Evolutionary conservation across 257 asterid species (phyloP).

Genomic region (Solanum dulcamara): DNA sequence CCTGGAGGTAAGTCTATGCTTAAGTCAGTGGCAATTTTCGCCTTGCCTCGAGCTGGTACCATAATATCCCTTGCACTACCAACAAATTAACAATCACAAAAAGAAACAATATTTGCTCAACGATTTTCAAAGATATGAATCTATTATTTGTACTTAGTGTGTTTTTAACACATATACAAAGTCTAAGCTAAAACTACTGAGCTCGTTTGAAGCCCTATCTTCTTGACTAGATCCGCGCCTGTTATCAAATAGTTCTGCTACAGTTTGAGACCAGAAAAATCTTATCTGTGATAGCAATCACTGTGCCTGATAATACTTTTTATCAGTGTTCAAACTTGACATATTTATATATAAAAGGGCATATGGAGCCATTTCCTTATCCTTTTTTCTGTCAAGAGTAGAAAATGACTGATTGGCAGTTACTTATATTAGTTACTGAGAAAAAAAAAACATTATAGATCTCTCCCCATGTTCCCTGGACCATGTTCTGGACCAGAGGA

Average conservation of each 20-base stretch:
- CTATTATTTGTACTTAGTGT: neutral
- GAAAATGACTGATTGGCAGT: neutral
- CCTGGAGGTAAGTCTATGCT: slow-evolving; percentile 17
- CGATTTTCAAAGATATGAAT: neutral
- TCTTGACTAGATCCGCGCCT: neutral
- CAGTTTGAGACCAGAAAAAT: neutral
- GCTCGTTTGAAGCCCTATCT: neutral
- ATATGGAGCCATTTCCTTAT: neutral
- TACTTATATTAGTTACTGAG: neutral
- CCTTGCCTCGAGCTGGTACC: slow-evolving; percentile 19
- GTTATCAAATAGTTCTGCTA: neutral
- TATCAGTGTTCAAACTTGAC: neutral
- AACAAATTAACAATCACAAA: neutral
- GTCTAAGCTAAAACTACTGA: neutral
- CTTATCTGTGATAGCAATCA: neutral
- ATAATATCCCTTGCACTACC: slow-evolving; percentile 1
- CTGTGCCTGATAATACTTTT: neutral
- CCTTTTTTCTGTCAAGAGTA: neutral
- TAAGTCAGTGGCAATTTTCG: slow-evolving; percentile 5
- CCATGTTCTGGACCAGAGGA: neutral
- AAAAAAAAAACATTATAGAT: neutral
- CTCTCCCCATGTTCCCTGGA: neutral
- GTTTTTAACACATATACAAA: neutral
- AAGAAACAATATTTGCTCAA: neutral
- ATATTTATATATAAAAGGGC: neutral